A percentile compares a stretch with the other conserved stretches of the same genome.
phyloP scores from a whole-genome alignment of 768 basidiomycete species.

The Amanita subjunquillea region DNA sequence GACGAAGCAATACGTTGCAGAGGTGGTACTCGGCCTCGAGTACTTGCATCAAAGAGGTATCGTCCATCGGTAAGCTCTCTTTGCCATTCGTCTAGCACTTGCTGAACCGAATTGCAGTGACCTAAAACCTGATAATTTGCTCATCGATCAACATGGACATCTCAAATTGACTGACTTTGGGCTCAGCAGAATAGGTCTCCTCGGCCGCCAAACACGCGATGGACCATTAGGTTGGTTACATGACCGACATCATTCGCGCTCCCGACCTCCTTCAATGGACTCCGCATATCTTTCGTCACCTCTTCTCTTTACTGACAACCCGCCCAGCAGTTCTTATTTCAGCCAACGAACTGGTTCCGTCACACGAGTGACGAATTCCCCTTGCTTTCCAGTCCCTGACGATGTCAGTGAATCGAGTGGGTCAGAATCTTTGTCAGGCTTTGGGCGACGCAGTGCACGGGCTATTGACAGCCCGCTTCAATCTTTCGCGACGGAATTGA shows the following conservation, averaged over 20 bases:
- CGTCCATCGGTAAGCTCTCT: constrained; percentile 76
- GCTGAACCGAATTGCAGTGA: constrained; percentile 45
- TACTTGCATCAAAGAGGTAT: constrained; percentile 94
- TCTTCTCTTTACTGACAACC: constrained; percentile 43
- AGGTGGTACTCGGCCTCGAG: constrained; percentile 90
- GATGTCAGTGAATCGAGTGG: constrained; percentile 81
- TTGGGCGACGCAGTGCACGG: constrained; percentile 36
- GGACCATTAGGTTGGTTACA: constrained; percentile 36
- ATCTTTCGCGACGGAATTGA: constrained; percentile 79
- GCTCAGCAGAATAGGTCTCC: constrained; percentile 91
- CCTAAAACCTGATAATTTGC: constrained; percentile 93
- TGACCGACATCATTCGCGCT: constrained; percentile 54
- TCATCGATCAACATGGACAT: constrained; percentile 95
- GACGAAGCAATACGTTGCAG: constrained; percentile 94
- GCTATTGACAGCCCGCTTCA: constrained; percentile 72
- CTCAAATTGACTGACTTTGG: constrained; percentile 98
- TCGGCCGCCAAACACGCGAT: constrained; percentile 90
- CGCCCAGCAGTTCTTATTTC: constrained; percentile 51
- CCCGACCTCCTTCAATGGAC: constrained; percentile 76
- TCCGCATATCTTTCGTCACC: constrained; percentile 74
- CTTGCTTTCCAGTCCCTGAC: constrained; percentile 64
- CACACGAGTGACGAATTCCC: constrained; percentile 51
- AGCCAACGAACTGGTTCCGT: constrained; percentile 52
- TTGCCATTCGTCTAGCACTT: constrained; percentile 5
- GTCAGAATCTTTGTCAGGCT: constrained; percentile 61